phyloP scores from a whole-genome alignment of 2,329 filamentous ascomycete genomes.

The Alternaria ventricosa region DNA sequence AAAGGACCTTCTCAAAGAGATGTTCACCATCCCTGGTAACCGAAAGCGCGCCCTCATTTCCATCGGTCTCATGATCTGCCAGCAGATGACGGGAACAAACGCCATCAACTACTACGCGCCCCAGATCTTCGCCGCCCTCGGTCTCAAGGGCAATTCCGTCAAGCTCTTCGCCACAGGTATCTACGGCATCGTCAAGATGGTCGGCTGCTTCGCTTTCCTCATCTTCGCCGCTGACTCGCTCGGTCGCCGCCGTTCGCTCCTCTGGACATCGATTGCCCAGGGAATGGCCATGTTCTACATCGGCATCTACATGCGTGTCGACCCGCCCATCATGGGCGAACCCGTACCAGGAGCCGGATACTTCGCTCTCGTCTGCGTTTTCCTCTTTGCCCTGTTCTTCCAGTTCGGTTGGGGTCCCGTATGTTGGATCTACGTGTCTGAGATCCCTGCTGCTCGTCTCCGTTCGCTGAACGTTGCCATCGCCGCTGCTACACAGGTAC shows the following conservation, averaged over 20 bases:
- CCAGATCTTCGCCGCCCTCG: slow-evolving; percentile 71
- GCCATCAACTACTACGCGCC: slow-evolving; percentile 70
- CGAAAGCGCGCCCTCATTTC: slow-evolving; percentile 70
- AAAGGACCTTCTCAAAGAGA: slow-evolving; percentile 49
- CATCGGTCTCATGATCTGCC: slow-evolving; percentile 69
- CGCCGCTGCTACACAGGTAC: slow-evolving; percentile 58
- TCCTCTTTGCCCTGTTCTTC: slow-evolving; percentile 74
- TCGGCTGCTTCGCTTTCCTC: slow-evolving; percentile 68
- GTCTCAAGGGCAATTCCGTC: slow-evolving; percentile 62
- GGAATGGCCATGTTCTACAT: slow-evolving; percentile 71
- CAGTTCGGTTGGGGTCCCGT: slow-evolving; percentile 68
- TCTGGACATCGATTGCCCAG: slow-evolving; percentile 70
- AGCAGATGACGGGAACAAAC: slow-evolving; percentile 71
- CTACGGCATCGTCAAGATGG: slow-evolving; percentile 75
- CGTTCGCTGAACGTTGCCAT: slow-evolving; percentile 72
- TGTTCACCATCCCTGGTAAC: slow-evolving; percentile 57
- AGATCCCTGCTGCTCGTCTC: slow-evolving; percentile 67
- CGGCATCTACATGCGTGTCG: slow-evolving; percentile 71
- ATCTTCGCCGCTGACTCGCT: slow-evolving; percentile 73
- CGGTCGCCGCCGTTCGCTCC: slow-evolving; percentile 66
- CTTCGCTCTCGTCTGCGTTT: slow-evolving; percentile 73
- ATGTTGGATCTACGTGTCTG: slow-evolving; percentile 75
- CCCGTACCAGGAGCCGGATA: slow-evolving; percentile 71
- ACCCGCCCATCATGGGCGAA: slow-evolving; percentile 61
- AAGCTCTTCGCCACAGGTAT: slow-evolving; percentile 76